phyloP scores from a whole-genome alignment of 2,329 filamentous ascomycete genomes.

The Calonectria naviculata region DNA sequence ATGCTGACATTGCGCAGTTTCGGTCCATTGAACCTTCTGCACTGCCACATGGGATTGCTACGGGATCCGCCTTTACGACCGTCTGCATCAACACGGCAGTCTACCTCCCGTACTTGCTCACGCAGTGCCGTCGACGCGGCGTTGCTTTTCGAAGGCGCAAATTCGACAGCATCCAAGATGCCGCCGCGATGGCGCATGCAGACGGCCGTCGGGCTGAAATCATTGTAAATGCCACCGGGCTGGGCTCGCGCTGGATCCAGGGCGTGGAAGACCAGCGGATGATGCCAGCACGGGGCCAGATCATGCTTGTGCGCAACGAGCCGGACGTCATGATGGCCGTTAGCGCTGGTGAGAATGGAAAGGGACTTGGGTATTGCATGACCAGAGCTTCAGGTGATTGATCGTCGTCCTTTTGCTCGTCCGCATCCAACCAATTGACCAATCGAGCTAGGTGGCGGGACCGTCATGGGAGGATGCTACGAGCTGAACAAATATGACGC shows the following conservation, averaged over 20 bases:
- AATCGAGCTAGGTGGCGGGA: slow-evolving; percentile 65
- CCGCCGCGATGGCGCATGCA: slow-evolving; percentile 50
- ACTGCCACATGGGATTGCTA: slow-evolving; percentile 67
- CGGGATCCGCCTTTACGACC: slow-evolving; percentile 80
- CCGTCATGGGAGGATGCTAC: slow-evolving; percentile 81
- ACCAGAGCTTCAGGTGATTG: slow-evolving; percentile 68
- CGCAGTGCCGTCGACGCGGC: slow-evolving; percentile 72
- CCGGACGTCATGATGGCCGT: slow-evolving; percentile 11
- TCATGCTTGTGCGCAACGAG: slow-evolving; percentile 81
- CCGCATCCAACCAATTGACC: not conserved
- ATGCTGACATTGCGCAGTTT: not conserved
- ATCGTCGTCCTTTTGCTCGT: not conserved
- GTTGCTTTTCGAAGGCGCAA: slow-evolving; percentile 62
- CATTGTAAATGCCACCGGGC: slow-evolving; percentile 77
- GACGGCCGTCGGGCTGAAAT: slow-evolving; percentile 58
- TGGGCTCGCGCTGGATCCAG: slow-evolving; percentile 72
- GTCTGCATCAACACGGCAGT: slow-evolving; percentile 78
- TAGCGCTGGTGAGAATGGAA: slow-evolving; percentile 73
- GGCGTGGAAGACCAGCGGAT: slow-evolving; percentile 75
- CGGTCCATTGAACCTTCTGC: not conserved
- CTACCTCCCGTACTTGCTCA: slow-evolving; percentile 77
- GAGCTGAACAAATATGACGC: slow-evolving; percentile 80
- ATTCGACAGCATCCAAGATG: slow-evolving; percentile 70
- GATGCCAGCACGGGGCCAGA: slow-evolving; percentile 75
- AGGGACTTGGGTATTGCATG: slow-evolving; percentile 78